Percentiles rank a stretch among this genome's conserved stretches.
Conservation (phyloP, 2,329 filamentous ascomycete genomes). For the Colletotrichum falcatum region DNA sequence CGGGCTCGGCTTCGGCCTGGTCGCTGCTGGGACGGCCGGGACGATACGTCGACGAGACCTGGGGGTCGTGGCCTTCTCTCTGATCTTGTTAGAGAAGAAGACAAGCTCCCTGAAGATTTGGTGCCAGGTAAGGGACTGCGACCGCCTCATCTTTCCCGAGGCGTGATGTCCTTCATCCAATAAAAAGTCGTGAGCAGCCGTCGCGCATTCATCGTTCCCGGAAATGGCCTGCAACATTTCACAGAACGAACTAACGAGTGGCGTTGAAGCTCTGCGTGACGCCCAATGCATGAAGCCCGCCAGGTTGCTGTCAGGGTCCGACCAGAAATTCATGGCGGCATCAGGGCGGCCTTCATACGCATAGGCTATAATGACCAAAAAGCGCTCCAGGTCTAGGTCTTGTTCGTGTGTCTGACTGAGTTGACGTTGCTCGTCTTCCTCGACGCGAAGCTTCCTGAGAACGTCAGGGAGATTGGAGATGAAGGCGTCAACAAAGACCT, state of each 20-base stretch:
- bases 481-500: slow-evolving; percentile 90
- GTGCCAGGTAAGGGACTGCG: slow-evolving; percentile 88
- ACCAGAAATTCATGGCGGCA: slow-evolving; percentile 90
- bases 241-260: slow-evolving; percentile 95
- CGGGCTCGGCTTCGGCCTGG: slow-evolving; percentile 84
- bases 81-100: slow-evolving; percentile 83
- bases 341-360: slow-evolving; percentile 88
- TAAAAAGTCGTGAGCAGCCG: slow-evolving; percentile 87
- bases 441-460: slow-evolving; percentile 83
- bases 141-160: slow-evolving; percentile 82
- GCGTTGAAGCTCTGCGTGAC: slow-evolving; percentile 93
- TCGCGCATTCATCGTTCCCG: slow-evolving; percentile 83
- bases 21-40: slow-evolving; percentile 71
- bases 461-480: slow-evolving; percentile 96
- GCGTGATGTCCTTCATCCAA: slow-evolving; percentile 84
- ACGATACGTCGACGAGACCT: slow-evolving; percentile 63
- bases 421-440: slow-evolving; percentile 89
- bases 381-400: slow-evolving; percentile 84
- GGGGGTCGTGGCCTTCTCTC: slow-evolving; percentile 74
- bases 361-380: slow-evolving; percentile 92
- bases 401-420: slow-evolving; percentile 74
- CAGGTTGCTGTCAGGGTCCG: slow-evolving; percentile 90
- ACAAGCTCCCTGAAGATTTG: slow-evolving; percentile 93
- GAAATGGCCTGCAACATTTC: slow-evolving; percentile 94
- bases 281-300: slow-evolving; percentile 97